phyloP scores from a whole-genome alignment of 2,329 filamentous ascomycete genomes.

The Botrytis tulipae region DNA sequence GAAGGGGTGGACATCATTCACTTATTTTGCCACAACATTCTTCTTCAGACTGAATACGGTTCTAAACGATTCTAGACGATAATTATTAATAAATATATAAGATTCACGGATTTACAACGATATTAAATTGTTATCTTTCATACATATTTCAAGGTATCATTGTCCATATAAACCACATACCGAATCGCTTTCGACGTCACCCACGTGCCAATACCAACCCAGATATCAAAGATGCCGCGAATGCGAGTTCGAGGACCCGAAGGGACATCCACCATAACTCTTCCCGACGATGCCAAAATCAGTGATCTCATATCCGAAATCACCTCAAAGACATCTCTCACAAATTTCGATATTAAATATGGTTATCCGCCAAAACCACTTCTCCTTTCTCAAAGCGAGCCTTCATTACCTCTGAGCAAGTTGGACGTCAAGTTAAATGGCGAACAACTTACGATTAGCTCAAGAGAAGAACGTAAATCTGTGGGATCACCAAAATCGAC shows the following conservation, averaged over 20 bases:
- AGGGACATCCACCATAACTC: constrained; percentile 67
- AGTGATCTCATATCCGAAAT: constrained; percentile 60
- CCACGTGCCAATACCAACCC: constrained; percentile 15
- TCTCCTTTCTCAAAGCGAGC: constrained; percentile 51
- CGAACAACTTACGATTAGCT: constrained; percentile 62
- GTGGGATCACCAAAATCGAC: background rate
- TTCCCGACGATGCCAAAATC: constrained; percentile 67
- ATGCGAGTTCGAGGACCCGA: constrained; percentile 73
- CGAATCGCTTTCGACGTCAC: background rate
- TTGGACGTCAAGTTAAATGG: constrained; percentile 63
- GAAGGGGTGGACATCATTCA: background rate
- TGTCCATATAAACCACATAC: background rate
- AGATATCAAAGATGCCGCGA: constrained; percentile 51
- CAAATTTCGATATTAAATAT: constrained; percentile 73
- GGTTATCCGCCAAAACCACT: constrained; percentile 78
- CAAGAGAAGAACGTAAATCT: constrained; percentile 3
- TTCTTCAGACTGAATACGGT: background rate
- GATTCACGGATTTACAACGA: background rate
- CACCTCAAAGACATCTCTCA: constrained; percentile 60
- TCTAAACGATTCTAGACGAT: background rate
- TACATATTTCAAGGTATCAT: background rate
- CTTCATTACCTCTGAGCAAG: constrained; percentile 49
- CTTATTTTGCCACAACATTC: background rate
- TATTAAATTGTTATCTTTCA: too few relatives aligned
- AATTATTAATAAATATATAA: background rate